These are phyloP conservation scores for Coprinopsis sp. DNA, from an alignment of 768 basidiomycete species.

Conservation along the genomic window DNA sequence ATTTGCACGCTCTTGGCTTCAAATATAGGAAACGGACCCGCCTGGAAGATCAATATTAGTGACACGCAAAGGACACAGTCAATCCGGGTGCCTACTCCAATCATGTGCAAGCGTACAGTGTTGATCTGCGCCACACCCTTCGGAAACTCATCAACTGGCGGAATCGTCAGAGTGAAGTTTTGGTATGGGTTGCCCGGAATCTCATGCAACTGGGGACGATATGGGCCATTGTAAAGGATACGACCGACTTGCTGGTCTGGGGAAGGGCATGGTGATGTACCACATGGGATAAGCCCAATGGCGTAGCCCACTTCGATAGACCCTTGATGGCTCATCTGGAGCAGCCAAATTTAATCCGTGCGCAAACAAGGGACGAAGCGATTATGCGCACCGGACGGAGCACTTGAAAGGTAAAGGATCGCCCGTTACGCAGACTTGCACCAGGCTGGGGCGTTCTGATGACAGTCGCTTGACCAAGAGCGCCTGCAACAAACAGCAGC, in stretches of 20 bases:
- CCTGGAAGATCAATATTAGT: neutral
- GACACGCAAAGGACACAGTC: neutral
- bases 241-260: slow-evolving; percentile 24
- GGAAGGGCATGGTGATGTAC: slow-evolving; percentile 17
- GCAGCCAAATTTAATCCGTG: neutral
- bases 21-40: neutral
- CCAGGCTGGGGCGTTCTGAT: slow-evolving; percentile 39
- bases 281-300: slow-evolving; percentile 27
- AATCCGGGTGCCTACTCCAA: slow-evolving; percentile 20
- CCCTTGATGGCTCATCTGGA: slow-evolving; percentile 18
- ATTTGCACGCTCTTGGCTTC: neutral
- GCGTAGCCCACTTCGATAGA: slow-evolving; percentile 25
- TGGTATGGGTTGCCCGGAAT: slow-evolving; percentile 17
- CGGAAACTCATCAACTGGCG: slow-evolving; percentile 15
- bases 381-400: slow-evolving; percentile 42
- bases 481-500: slow-evolving; percentile 25
- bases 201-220: slow-evolving; percentile 20
- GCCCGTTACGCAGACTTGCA: slow-evolving; percentile 31
- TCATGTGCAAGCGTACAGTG: slow-evolving; percentile 26
- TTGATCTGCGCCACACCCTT: slow-evolving; percentile 23
- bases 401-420: slow-evolving; percentile 38
- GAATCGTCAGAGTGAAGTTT: slow-evolving; percentile 30
- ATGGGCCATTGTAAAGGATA: slow-evolving; percentile 31
- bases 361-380: slow-evolving; percentile 28
- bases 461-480: slow-evolving; percentile 35